Conservation (phyloP, 148 eudicot genomes). For the Amaranthus hypochondriacus region DNA sequence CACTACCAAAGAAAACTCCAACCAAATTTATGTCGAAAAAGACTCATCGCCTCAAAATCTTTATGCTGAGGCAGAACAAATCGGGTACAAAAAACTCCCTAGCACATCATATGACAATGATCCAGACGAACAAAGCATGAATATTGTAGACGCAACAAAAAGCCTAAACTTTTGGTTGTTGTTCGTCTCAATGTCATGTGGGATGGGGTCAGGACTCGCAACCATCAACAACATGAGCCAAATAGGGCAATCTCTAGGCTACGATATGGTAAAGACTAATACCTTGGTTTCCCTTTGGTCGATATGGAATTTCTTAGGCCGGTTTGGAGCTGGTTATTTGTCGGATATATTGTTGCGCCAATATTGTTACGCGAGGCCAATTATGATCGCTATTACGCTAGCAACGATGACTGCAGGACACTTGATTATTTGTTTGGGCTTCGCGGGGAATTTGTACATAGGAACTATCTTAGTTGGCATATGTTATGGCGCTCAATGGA, state of each 20-base stretch:
- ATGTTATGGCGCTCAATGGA: slow-evolving; percentile 82
- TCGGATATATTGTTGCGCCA: slow-evolving; percentile 57
- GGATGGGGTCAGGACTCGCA: slow-evolving; percentile 82
- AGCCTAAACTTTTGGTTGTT: slow-evolving; percentile 69
- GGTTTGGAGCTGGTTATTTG: slow-evolving; percentile 73
- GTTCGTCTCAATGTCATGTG: slow-evolving; percentile 69
- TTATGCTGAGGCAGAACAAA: slow-evolving; percentile 11
- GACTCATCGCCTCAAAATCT: slow-evolving; percentile 19
- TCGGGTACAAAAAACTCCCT: neutral
- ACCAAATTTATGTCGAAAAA: slow-evolving; percentile 10
- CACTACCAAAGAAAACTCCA: slow-evolving; percentile 31
- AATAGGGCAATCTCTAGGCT: slow-evolving; percentile 65
- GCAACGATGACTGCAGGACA: slow-evolving; percentile 72
- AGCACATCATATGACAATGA: slow-evolving; percentile 19
- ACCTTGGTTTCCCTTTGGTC: slow-evolving; percentile 78
- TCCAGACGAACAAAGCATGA: slow-evolving; percentile 28
- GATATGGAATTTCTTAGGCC: slow-evolving; percentile 89
- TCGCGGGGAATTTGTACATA: slow-evolving; percentile 58
- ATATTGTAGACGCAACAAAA: slow-evolving; percentile 43
- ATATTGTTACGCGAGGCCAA: slow-evolving; percentile 58
- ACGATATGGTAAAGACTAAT: slow-evolving; percentile 39
- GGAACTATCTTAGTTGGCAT: slow-evolving; percentile 68
- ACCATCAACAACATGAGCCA: slow-evolving; percentile 82
- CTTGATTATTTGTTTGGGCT: slow-evolving; percentile 56
- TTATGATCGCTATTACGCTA: slow-evolving; percentile 44